Percentiles rank a stretch among this genome's conserved stretches.
Evolutionary conservation across 768 basidiomycete genomes (phyloP).

Genomic region (Sistotremastrum niveocremeum): DNA sequence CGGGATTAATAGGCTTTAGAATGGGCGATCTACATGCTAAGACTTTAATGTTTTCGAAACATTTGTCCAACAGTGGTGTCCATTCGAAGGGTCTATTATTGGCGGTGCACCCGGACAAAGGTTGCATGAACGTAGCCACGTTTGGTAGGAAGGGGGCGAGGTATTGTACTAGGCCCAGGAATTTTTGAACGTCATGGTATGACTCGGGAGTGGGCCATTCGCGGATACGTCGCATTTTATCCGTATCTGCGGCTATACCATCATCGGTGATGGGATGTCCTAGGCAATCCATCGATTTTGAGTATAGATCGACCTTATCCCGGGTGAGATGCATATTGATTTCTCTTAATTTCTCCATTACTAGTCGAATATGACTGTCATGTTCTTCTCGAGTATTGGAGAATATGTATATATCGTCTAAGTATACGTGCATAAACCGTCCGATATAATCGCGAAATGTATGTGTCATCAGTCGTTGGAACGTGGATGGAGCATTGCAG

Average conservation of each 20-base stretch:
- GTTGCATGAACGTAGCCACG: constrained; percentile 18
- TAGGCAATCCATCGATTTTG: constrained; percentile 20
- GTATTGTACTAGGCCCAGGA: constrained; percentile 28
- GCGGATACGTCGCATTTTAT: constrained; percentile 22
- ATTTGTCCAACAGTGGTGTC: constrained; percentile 14
- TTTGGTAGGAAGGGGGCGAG: constrained; percentile 23
- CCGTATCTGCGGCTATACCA: constrained; percentile 22
- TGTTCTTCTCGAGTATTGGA: constrained; percentile 25
- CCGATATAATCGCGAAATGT: constrained; percentile 28
- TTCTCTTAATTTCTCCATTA: constrained; percentile 18
- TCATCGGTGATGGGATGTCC: constrained; percentile 27
- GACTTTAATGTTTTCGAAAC: constrained; percentile 13
- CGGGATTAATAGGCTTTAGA: constrained; percentile 1
- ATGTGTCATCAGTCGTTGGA: constrained; percentile 28
- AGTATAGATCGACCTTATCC: constrained; percentile 22
- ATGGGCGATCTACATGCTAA: constrained; percentile 3
- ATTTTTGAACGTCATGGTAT: constrained; percentile 24
- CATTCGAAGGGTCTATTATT: constrained; percentile 18
- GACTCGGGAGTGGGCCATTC: constrained; percentile 21
- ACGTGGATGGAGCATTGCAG: constrained; percentile 32
- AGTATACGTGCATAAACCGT: constrained; percentile 26
- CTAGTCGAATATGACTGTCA: constrained; percentile 16
- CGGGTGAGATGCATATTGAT: constrained; percentile 19
- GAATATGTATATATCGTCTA: constrained; percentile 32
- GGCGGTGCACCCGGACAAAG: constrained; percentile 15